Evolutionary conservation across 208 protist species (phyloP), one percentile per base, ranked within the genome.

Genomic region (Leptomonas pyrrhocoris): DNA sequence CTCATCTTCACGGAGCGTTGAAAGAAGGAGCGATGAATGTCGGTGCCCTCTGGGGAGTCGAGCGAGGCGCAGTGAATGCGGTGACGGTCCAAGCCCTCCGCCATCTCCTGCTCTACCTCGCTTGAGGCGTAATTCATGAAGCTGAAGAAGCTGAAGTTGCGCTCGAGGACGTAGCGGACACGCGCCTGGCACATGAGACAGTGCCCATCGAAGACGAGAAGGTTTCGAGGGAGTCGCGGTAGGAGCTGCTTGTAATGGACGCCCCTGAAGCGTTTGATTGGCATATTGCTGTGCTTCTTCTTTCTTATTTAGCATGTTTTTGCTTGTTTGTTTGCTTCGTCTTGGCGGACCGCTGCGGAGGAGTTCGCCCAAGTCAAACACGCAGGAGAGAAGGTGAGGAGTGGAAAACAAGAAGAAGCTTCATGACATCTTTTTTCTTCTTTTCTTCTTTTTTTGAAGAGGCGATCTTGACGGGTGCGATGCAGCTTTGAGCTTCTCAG

Each of bases 131-230:
- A 86, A 36, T 69, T 73, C 23, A 81, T 59, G 55, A 91, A 72
- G 25, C 74, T 74, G 64, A 92, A 95, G 66, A 84, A 95, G 55
- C 79, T 90, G 45, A 95, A 96, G 74, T 96, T 96, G 45, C 90
- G 83, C 77, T 90, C 90, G 46, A 96, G 27, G 9, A 89, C 86
- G 65, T 87, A 92, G 31, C 78, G 83, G 13, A 88, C 82, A 19
- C 88, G 79, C 1, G 83, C 80, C 69, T 94, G 90, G 55, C 81
- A 92, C 46, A 94, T 45, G 18, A 85, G 60, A 68, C 90, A 96
- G 68, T 93, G 85, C 0, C 88, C 90, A 63, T 96, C 90, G 56
- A 96, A 94, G 18, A 91, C 73, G 0, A 94, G 68, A 11, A 96
- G 70, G 54, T 94, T 96, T 19, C 80, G 79, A 15, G 90, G 90